phyloP scores from a whole-genome alignment of 1,284 basidiomycete genomes.

The Moniliella sp. region DNA sequence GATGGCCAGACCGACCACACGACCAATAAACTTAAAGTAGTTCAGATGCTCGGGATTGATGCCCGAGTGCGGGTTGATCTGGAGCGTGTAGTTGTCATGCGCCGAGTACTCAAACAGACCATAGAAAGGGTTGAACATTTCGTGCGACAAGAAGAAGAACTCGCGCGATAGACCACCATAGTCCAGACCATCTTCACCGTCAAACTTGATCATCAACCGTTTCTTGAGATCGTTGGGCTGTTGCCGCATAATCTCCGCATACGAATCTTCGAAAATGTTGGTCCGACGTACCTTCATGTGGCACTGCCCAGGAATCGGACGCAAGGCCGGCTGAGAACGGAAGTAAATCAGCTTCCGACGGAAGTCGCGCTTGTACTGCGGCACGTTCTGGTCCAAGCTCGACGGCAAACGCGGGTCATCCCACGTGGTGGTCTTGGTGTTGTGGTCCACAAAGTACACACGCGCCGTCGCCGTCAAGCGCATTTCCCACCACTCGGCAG shows the following conservation, averaged over 20 bases:
- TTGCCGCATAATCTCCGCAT: constrained; percentile 80
- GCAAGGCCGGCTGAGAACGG: constrained; percentile 83
- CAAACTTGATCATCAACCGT: constrained; percentile 92
- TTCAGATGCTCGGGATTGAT: constrained; percentile 97
- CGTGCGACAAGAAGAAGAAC: constrained; percentile 99
- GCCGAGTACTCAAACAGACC: constrained; percentile 97
- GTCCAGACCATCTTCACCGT: constrained; percentile 91
- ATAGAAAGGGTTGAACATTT: constrained; percentile 55
- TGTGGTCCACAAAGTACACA: constrained; percentile 91
- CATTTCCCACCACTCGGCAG: constrained; percentile 97
- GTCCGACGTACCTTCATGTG: constrained; percentile 82
- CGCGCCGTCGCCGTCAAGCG: constrained; percentile 71
- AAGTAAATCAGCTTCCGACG: constrained; percentile 95
- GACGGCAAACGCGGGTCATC: constrained; percentile 71
- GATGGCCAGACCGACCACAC: constrained; percentile 76
- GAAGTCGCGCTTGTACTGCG: constrained; percentile 98
- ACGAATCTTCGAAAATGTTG: constrained; percentile 88
- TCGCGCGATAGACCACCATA: constrained; percentile 95
- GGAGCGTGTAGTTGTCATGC: constrained; percentile 95
- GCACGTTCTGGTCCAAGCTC: constrained; percentile 69
- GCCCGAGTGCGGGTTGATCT: constrained; percentile 88
- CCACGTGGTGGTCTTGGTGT: constrained; percentile 81
- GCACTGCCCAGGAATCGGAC: constrained; percentile 59
- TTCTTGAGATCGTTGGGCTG: constrained; percentile 85
- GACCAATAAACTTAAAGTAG: constrained; percentile 98